Evolutionary conservation across 2,329 filamentous ascomycete species (phyloP), one percentile per base, ranked within the genome.

Genomic region (Mariannaea sp.): DNA sequence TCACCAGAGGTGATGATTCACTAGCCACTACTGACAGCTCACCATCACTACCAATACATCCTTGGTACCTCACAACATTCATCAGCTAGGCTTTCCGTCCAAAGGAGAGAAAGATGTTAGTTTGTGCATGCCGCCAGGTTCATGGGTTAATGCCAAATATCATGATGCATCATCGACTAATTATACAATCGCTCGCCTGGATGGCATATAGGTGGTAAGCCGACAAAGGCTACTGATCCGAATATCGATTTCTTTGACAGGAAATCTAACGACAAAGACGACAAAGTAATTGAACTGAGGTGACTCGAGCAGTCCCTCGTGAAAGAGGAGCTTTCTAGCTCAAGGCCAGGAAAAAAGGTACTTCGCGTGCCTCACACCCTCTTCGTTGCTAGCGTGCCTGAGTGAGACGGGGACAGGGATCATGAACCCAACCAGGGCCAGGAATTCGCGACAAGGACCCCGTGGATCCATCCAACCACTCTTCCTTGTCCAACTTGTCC

Each of bases 1-100:
- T 54, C 50, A 55, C 48, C 56, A 50, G 53, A 58, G 56, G 56
- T 56, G 40, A 56, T 50, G 53, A 49, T 56, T 49, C 49, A 58
- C 49, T 45, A 53, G 41, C 49, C 55, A 54, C 41, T 36, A 51
- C 36, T 58, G 56, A 58, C 56, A 58, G 53, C 38, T 53, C 56
- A 58, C 56, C 56, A n/a, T n/a, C 53, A 58, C 40, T 35, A 33
- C 53, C 38, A 45, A 32, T 50, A 48, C 51, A n/a, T n/a, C 39
- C 48, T 47, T 36, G 44, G 48, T 41, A 41, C 51, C 17, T 45
- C 45, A n/a, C 30, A 58, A 52, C 49, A 55, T 45, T 46, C 40
- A 49, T 36, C 53, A 41, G 41, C 55, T 33, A n/a, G 20, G 17
- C 19, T 27, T 53, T 29, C 40, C 53, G 45, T 40, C 27, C 39